phyloP scores from a whole-genome alignment of 495 filamentous ascomycete genomes.

The Hypoxylon fragiforme region DNA sequence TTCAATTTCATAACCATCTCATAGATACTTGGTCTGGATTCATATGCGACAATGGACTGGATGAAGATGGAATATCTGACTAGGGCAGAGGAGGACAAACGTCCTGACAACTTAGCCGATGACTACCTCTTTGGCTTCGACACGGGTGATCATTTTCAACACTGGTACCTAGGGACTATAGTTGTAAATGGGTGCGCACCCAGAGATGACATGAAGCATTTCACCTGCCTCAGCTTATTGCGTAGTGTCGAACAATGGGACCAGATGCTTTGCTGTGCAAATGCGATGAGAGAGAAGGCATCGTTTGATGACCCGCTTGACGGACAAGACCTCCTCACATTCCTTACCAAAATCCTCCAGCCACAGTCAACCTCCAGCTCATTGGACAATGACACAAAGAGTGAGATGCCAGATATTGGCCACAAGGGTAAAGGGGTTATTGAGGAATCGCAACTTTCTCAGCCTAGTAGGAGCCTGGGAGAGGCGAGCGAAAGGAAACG shows the following conservation, averaged over 20 bases:
- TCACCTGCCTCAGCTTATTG: slow-evolving; percentile 31
- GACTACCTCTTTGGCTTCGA: slow-evolving; percentile 40
- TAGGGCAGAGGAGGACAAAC: not conserved
- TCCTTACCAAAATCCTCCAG: slow-evolving; percentile 16
- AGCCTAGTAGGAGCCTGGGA: not conserved
- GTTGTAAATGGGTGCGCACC: slow-evolving; percentile 27
- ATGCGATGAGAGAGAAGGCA: slow-evolving; percentile 26
- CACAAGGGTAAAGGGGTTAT: not conserved
- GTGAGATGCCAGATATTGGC: not conserved
- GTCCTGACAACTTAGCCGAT: slow-evolving; percentile 1
- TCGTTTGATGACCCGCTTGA: slow-evolving; percentile 25
- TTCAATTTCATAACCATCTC: too few relatives aligned
- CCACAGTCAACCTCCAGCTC: not conserved
- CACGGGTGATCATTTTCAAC: slow-evolving; percentile 26
- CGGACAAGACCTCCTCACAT: slow-evolving; percentile 29
- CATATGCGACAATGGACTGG: not conserved
- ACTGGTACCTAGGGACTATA: slow-evolving; percentile 29
- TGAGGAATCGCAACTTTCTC: not conserved
- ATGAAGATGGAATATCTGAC: slow-evolving; percentile 1
- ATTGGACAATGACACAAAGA: not conserved
- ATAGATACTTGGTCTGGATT: too few relatives aligned
- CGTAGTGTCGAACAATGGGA: slow-evolving; percentile 41
- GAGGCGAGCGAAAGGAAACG: slow-evolving; percentile 6
- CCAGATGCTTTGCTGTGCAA: slow-evolving; percentile 38
- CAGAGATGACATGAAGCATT: slow-evolving; percentile 30